phyloP scores from a whole-genome alignment of 345 rosid species.

The Salix purpurea region DNA sequence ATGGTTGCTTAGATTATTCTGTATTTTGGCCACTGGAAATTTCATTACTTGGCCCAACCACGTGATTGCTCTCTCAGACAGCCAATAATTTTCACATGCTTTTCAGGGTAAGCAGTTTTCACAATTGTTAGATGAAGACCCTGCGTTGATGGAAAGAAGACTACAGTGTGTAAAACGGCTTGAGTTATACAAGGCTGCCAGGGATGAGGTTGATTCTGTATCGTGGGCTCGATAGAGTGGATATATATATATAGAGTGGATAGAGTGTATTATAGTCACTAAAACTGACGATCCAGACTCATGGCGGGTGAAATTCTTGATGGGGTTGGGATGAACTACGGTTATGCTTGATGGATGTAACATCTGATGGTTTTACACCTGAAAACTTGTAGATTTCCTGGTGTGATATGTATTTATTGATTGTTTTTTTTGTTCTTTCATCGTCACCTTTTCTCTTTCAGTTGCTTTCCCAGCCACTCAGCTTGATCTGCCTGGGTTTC shows the following conservation, averaged over 20 bases:
- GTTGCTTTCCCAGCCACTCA: no score
- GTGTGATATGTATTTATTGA: no score
- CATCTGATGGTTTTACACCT: not conserved
- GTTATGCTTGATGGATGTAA: not conserved
- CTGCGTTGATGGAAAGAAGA: slow-evolving; percentile 40
- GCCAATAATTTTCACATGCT: not conserved
- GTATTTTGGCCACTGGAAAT: not conserved
- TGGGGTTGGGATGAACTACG: not conserved
- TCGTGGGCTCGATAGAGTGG: slow-evolving; percentile 29
- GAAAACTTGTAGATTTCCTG: not conserved
- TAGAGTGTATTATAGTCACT: not conserved
- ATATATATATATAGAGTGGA: no score
- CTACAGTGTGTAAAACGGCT: slow-evolving; percentile 34
- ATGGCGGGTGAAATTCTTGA: not conserved
- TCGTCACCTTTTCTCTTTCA: no score
- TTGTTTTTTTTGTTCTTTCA: no score
- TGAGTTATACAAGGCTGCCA: slow-evolving; percentile 37
- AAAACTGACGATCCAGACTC: not conserved
- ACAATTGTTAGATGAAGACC: slow-evolving; percentile 36
- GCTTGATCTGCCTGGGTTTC: no score
- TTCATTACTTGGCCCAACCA: not conserved
- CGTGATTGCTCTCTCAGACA: no score
- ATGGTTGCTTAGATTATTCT: not conserved
- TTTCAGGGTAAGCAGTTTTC: slow-evolving; percentile 34
- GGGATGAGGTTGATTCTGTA: slow-evolving; percentile 41